These are phyloP conservation scores for Colletotrichum phormii DNA, from an alignment of 2,329 filamentous ascomycete species.

Conservation along the genomic window DNA sequence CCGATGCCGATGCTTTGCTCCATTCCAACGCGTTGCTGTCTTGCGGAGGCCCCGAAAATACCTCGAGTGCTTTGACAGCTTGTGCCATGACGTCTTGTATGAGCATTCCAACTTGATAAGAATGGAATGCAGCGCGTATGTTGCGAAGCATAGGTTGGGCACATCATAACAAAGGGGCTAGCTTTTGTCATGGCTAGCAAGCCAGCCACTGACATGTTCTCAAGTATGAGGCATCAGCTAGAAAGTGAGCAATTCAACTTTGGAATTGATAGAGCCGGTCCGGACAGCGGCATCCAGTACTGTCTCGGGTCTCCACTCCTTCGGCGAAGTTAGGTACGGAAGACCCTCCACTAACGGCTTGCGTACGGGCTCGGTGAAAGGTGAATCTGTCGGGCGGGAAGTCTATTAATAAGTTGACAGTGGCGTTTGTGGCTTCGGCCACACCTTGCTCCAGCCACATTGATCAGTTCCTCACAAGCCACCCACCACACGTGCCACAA, in stretches of 20 bases:
- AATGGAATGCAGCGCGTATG: not conserved
- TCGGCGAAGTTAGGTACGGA: not conserved
- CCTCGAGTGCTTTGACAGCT: not conserved
- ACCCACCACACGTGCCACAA: not conserved
- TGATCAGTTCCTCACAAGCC: not conserved
- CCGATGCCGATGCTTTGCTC: not conserved
- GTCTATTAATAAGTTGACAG: not conserved
- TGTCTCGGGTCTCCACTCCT: not conserved
- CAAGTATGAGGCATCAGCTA: not conserved
- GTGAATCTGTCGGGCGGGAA: not conserved
- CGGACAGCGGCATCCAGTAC: not conserved
- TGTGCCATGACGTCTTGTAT: not conserved
- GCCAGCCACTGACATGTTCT: not conserved
- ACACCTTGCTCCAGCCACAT: conserved; percentile 1
- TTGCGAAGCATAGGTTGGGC: not conserved
- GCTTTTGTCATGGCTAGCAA: not conserved
- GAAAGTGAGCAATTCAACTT: not conserved
- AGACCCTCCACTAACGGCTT: not conserved
- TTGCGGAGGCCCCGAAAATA: not conserved
- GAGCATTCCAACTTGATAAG: not conserved
- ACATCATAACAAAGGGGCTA: not conserved
- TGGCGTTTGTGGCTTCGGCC: not conserved
- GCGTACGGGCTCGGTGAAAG: not conserved
- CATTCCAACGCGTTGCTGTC: not conserved
- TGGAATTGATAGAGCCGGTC: not conserved